A percentile compares a stretch with the other conserved stretches of the same genome.
phyloP scores from a whole-genome alignment of 305 asterid genomes.

The Euphrasia arctica region DNA sequence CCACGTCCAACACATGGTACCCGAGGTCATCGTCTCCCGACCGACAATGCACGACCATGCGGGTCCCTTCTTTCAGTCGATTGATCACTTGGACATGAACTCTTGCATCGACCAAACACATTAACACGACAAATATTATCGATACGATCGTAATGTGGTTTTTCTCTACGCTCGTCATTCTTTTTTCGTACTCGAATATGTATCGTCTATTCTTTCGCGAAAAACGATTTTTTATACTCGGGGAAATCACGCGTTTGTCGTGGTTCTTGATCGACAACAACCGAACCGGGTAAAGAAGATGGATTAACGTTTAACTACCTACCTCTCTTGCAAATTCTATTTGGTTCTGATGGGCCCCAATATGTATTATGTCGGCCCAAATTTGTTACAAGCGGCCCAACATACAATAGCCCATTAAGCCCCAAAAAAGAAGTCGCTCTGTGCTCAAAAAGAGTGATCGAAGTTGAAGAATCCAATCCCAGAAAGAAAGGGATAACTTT shows the following conservation, averaged over 20 bases:
- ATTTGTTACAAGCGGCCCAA: not conserved
- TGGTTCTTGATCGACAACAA: slow-evolving; percentile 12
- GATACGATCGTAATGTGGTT: not conserved
- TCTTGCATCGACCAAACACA: slow-evolving; percentile 17
- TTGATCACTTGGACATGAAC: slow-evolving; percentile 36
- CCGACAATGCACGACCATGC: slow-evolving; percentile 39
- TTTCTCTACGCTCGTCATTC: not conserved
- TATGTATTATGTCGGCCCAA: no score
- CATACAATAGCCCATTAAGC: not conserved
- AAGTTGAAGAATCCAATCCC: no score
- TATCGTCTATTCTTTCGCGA: not conserved
- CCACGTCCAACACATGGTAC: slow-evolving; percentile 30
- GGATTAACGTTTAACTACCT: slow-evolving; percentile 17
- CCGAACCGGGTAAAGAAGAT: slow-evolving; percentile 14
- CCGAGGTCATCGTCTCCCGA: slow-evolving; percentile 44
- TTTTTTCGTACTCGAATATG: not conserved
- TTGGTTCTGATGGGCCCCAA: not conserved
- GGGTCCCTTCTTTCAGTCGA: slow-evolving; percentile 24
- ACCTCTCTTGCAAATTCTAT: slow-evolving; percentile 12
- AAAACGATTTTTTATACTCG: slow-evolving; percentile 3
- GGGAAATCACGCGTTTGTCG: not conserved
- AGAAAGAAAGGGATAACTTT: no score
- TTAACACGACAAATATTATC: not conserved
- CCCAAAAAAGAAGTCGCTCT: not conserved
- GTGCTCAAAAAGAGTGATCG: no score